phyloP scores from a whole-genome alignment of 768 basidiomycete genomes.

The Boletus edulis region DNA sequence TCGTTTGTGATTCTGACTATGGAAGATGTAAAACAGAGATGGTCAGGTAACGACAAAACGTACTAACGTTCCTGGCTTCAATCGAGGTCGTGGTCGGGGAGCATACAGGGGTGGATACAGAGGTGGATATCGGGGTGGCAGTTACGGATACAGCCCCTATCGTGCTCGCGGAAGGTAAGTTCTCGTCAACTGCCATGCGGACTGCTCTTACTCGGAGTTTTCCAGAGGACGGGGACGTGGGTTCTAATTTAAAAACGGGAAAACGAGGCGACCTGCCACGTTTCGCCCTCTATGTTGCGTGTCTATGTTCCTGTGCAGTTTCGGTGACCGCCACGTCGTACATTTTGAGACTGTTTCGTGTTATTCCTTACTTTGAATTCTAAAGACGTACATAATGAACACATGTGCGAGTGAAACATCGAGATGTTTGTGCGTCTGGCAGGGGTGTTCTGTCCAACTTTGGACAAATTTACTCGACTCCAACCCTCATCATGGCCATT shows the following conservation, averaged over 20 bases:
- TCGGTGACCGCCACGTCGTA: constrained; percentile 11
- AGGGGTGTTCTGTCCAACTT: constrained; percentile 1
- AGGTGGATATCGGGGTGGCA: constrained; percentile 58
- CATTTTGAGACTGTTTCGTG: constrained; percentile 17
- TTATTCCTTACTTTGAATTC: constrained; percentile 26
- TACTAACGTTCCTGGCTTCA: constrained; percentile 93
- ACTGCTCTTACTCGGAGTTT: constrained; percentile 4
- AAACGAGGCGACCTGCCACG: constrained; percentile 18
- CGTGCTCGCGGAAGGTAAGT: constrained; percentile 73
- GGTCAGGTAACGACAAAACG: constrained; percentile 89
- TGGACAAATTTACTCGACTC: constrained; percentile 10
- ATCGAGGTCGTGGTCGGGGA: constrained; percentile 77
- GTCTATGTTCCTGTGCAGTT: constrained; percentile 9
- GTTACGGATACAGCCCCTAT: constrained; percentile 53
- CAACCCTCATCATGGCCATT: constrained; percentile 8
- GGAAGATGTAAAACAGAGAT: background rate
- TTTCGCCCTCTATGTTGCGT: constrained; percentile 6
- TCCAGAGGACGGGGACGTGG: constrained; percentile 77
- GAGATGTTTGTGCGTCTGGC: background rate
- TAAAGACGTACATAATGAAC: constrained; percentile 31
- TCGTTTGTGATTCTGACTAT: background rate
- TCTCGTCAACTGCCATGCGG: constrained; percentile 7
- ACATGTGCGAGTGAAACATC: background rate
- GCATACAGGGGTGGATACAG: constrained; percentile 58
- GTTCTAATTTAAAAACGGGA: constrained; percentile 33